These are phyloP conservation scores for Sclerotinia borealis DNA, from an alignment of 2,329 filamentous ascomycete species.

Conservation along the genomic window DNA sequence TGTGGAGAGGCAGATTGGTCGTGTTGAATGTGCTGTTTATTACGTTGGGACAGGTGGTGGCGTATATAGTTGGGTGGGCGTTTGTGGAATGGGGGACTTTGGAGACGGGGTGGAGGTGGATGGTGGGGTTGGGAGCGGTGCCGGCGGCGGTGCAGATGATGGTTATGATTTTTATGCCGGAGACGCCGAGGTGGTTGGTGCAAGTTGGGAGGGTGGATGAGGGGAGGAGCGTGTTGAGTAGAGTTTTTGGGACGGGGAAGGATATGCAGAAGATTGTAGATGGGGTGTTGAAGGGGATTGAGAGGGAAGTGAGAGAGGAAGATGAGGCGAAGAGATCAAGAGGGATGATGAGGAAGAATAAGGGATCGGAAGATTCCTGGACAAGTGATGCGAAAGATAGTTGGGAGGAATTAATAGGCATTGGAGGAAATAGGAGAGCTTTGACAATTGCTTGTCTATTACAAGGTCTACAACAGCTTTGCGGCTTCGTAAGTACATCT, in stretches of 20 bases:
- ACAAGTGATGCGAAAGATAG: slow-evolving; percentile 33
- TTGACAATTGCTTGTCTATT: slow-evolving; percentile 79
- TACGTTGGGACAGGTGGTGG: slow-evolving; percentile 81
- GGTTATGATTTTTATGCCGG: slow-evolving; percentile 69
- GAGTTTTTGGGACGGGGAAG: slow-evolving; percentile 51
- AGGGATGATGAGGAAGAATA: slow-evolving; percentile 20
- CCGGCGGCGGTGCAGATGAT: slow-evolving; percentile 68
- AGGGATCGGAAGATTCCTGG: slow-evolving; percentile 20
- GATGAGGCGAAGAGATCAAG: slow-evolving; percentile 40
- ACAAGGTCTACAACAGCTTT: slow-evolving; percentile 82
- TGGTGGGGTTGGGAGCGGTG: slow-evolving; percentile 77
- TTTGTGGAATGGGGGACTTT: slow-evolving; percentile 52
- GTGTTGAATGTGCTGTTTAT: slow-evolving; percentile 79
- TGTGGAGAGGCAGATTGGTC: slow-evolving; percentile 70
- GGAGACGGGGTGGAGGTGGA: slow-evolving; percentile 74
- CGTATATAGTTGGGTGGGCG: slow-evolving; percentile 76
- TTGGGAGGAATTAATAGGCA: slow-evolving; percentile 49
- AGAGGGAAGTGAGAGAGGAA: slow-evolving; percentile 68
- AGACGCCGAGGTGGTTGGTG: slow-evolving; percentile 84
- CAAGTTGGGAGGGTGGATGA: slow-evolving; percentile 55
- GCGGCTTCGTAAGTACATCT: slow-evolving; percentile 60
- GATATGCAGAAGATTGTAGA: slow-evolving; percentile 46
- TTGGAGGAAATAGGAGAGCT: slow-evolving; percentile 64
- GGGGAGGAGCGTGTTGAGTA: slow-evolving; percentile 59
- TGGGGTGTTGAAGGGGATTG: slow-evolving; percentile 60